Percentiles rank a stretch among this genome's conserved stretches.
Conservation (phyloP, 108 stramenopile genomes). For the Fragilariopsis cylindrus region DNA sequence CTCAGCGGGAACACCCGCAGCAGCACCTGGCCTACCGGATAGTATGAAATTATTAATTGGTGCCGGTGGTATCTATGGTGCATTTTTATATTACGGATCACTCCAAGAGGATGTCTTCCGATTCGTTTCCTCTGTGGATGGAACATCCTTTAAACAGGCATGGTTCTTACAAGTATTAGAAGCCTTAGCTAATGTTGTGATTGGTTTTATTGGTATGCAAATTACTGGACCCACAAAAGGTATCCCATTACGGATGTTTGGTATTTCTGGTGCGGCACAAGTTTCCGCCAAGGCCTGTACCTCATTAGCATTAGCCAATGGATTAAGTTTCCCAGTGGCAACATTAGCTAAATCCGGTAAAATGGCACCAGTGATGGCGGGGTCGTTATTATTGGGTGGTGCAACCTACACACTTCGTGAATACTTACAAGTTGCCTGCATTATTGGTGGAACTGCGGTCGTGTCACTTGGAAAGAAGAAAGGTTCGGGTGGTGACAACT, state of each 20-base stretch:
- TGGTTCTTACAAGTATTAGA: slow-evolving; percentile 93
- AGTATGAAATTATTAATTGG: slow-evolving; percentile 81
- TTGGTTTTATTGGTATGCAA: slow-evolving; percentile 88
- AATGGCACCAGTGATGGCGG: slow-evolving; percentile 94
- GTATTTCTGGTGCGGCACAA: slow-evolving; percentile 87
- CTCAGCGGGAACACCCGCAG: neutral
- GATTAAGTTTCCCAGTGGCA: slow-evolving; percentile 85
- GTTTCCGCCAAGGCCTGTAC: slow-evolving; percentile 93
- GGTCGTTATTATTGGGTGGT: slow-evolving; percentile 85
- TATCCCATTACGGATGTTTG: slow-evolving; percentile 84
- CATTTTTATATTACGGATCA: slow-evolving; percentile 94
- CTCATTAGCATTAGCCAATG: slow-evolving; percentile 83
- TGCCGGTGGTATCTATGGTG: slow-evolving; percentile 93
- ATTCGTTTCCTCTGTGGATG: slow-evolving; percentile 75
- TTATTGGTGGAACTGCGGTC: slow-evolving; percentile 90
- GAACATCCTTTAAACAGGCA: slow-evolving; percentile 84
- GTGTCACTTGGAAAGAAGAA: slow-evolving; percentile 90
- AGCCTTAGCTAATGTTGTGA: slow-evolving; percentile 85
- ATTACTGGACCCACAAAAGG: slow-evolving; percentile 75
- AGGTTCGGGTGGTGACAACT: slow-evolving; percentile 50
- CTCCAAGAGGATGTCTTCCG: slow-evolving; percentile 96
- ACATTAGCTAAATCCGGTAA: slow-evolving; percentile 92
- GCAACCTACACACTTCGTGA: slow-evolving; percentile 80
- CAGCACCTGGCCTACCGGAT: slow-evolving; percentile 48
- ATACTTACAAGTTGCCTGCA: slow-evolving; percentile 87